Percentiles rank a stretch among this genome's conserved stretches.
Evolutionary conservation across 2,329 filamentous ascomycete species (phyloP).

Genomic region (Claviceps sp.): DNA sequence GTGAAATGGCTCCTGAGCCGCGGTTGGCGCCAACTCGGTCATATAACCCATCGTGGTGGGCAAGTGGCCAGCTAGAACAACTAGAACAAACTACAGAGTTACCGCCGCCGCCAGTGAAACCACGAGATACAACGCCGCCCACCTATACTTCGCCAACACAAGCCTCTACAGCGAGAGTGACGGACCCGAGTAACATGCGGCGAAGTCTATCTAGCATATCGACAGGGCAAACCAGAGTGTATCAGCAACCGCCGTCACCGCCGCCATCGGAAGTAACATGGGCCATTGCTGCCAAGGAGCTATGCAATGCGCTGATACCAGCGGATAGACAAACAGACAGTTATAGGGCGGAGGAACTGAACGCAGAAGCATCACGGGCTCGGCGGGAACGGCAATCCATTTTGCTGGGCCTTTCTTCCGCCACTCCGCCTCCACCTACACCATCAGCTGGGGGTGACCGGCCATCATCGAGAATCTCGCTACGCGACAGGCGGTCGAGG

Average conservation of each 20-base stretch:
- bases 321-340: conserved; percentile 60
- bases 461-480: conserved; percentile 51
- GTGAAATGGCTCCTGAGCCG: conserved; percentile 8
- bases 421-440: background rate
- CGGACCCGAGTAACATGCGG: conserved; percentile 51
- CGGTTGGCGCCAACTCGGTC: conserved; percentile 20
- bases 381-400: conserved; percentile 51
- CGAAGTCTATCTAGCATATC: conserved; percentile 46
- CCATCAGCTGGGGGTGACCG: conserved; percentile 19
- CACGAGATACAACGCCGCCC: conserved; percentile 42
- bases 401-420: conserved; percentile 17
- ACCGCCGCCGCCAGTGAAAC: conserved; percentile 36
- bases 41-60: conserved; percentile 65
- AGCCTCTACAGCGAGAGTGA: conserved; percentile 69
- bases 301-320: conserved; percentile 73
- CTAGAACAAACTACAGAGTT: conserved; percentile 48
- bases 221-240: conserved; percentile 10
- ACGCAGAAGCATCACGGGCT: conserved; percentile 49
- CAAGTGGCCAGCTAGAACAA: conserved; percentile 47
- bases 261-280: conserved; percentile 75
- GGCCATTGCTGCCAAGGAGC: conserved; percentile 69
- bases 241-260: conserved; percentile 39
- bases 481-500: conserved; percentile 56
- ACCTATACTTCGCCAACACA: conserved; percentile 83
- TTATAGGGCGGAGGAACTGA: conserved; percentile 65